These are phyloP conservation scores for Pestalotiopsis sp. DNA, from an alignment of 2,329 filamentous ascomycete genomes.

Conservation along the genomic window DNA sequence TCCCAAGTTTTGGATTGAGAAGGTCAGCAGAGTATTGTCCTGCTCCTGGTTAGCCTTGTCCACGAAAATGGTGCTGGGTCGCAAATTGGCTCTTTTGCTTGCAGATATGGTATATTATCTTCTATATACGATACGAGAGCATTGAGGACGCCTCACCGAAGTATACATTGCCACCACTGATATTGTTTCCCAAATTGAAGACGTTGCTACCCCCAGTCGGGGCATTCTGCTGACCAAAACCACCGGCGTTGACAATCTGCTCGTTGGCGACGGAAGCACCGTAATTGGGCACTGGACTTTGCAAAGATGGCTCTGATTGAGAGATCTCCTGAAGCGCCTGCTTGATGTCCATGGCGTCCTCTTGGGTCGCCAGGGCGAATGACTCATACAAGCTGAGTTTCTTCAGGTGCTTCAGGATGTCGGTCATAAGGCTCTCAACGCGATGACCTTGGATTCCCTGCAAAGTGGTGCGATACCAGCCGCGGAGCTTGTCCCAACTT, in stretches of 20 bases:
- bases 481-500: not conserved
- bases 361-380: not conserved
- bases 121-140: not conserved
- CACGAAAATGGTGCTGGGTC: too few relatives aligned
- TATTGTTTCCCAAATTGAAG: not conserved
- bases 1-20: constrained; percentile 23
- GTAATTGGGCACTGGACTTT: not conserved
- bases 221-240: not conserved
- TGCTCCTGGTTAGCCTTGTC: too few relatives aligned
- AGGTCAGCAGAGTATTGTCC: not conserved
- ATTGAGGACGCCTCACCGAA: not conserved
- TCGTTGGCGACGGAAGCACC: not conserved
- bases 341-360: not conserved
- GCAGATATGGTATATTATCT: not conserved
- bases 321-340: not conserved
- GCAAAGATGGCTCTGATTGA: not conserved
- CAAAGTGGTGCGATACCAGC: not conserved
- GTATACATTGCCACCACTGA: not conserved
- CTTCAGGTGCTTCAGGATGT: not conserved
- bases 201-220: not conserved
- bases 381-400: not conserved
- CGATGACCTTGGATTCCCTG: too few relatives aligned
- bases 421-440: not conserved
- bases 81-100: too few relatives aligned
- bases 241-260: not conserved